Conservation (phyloP, 2,329 filamentous ascomycete species). For the Dactylellina leptospora region DNA sequence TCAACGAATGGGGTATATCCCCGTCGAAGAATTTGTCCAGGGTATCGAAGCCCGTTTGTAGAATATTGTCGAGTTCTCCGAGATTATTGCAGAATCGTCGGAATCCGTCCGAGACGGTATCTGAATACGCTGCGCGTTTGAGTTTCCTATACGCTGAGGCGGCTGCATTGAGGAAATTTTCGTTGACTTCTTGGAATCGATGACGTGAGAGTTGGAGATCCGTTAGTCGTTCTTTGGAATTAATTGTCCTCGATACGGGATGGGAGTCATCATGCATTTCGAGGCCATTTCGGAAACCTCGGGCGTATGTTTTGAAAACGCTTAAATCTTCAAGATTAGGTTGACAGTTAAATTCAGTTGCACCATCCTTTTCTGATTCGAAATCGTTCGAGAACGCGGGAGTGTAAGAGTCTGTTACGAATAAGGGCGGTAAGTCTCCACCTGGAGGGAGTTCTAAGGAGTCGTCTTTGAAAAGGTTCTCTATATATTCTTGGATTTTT, state of each 20-base stretch:
- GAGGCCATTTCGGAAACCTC: conserved; percentile 20
- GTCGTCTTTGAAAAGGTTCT: not conserved
- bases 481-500: not conserved
- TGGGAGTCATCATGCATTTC: not conserved
- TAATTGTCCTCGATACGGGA: not conserved
- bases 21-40: conserved; percentile 18
- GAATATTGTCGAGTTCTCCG: conserved; percentile 3
- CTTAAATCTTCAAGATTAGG: not conserved
- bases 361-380: not conserved
- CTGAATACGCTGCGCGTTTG: conserved; percentile 3
- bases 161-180: conserved; percentile 11
- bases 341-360: not conserved
- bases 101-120: not conserved
- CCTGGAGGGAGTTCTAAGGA: not conserved
- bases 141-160: conserved; percentile 2
- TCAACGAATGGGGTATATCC: conserved; percentile 4
- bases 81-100: conserved; percentile 12
- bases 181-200: not conserved
- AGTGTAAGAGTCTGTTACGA: not conserved
- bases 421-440: not conserved
- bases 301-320: not conserved
- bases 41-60: conserved; percentile 6
- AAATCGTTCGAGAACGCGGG: not conserved
- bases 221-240: not conserved
- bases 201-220: not conserved